A percentile compares a stretch with the other conserved stretches of the same genome.
Conservation (phyloP, 768 basidiomycete species). For the Suillus tomentosus region DNA sequence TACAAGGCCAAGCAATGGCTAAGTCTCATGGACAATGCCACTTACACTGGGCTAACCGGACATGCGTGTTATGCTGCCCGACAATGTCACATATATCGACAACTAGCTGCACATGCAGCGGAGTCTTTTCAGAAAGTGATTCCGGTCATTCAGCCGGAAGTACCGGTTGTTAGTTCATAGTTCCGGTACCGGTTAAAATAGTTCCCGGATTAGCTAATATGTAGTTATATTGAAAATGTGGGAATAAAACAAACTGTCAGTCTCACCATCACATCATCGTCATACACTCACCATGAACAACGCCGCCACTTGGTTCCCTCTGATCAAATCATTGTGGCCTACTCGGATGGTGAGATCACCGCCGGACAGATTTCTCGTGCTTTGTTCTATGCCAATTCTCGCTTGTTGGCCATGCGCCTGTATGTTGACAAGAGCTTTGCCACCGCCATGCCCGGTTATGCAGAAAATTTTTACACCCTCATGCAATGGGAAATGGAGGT, state of each 20-base stretch:
- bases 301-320: background rate
- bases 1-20: background rate
- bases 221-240: no score
- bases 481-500: background rate
- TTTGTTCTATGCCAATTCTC: background rate
- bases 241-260: no score
- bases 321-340: background rate
- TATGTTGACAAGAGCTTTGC: background rate
- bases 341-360: background rate
- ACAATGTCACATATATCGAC: no score
- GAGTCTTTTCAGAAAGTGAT: no score
- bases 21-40: background rate
- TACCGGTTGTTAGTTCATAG: no score
- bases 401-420: background rate
- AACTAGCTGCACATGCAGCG: no score
- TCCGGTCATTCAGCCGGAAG: no score
- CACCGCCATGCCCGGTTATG: background rate
- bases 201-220: background rate
- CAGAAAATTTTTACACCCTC: background rate
- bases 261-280: no score
- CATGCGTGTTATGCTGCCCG: no score
- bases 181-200: background rate
- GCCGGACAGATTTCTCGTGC: background rate
- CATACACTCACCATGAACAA: no score
- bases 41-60: background rate